These are phyloP conservation scores for Entomophthora muscae DNA, from an alignment of 371 early-diverging fungal species.

Conservation along the genomic window DNA sequence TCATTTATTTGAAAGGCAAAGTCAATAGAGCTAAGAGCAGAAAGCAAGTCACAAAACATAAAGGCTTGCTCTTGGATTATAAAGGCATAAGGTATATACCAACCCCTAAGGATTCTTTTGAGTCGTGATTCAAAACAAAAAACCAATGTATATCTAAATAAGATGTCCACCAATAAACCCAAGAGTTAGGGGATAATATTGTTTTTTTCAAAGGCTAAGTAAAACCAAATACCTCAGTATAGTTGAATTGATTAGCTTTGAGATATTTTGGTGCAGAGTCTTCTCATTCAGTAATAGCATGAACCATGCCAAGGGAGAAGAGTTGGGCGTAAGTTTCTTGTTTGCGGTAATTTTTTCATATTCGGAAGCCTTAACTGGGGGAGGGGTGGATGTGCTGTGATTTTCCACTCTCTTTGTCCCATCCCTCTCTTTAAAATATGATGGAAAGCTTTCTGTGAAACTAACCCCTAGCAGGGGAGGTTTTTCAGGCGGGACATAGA, in stretches of 20 bases:
- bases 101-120: not conserved
- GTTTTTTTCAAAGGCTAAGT: too few species aligned
- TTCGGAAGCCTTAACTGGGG: not conserved
- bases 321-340: not conserved
- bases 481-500: not conserved
- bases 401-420: not conserved
- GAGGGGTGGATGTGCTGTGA: not conserved
- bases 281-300: not conserved
- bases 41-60: not conserved
- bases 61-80: not conserved
- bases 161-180: too few species aligned
- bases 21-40: not conserved
- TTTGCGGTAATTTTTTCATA: not conserved
- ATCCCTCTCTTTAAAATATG: not conserved
- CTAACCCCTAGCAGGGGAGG: not conserved
- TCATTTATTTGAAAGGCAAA: not conserved
- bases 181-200: too few species aligned
- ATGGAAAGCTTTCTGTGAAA: not conserved
- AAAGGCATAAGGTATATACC: conserved; percentile 4
- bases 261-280: not conserved
- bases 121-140: not conserved
- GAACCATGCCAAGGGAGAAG: not conserved
- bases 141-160: too few species aligned
- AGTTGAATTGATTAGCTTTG: too few species aligned
- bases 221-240: too few species aligned